Evolutionary conservation across 2,329 filamentous ascomycete species (phyloP).

Genomic region (Aspergillus texensis): DNA sequence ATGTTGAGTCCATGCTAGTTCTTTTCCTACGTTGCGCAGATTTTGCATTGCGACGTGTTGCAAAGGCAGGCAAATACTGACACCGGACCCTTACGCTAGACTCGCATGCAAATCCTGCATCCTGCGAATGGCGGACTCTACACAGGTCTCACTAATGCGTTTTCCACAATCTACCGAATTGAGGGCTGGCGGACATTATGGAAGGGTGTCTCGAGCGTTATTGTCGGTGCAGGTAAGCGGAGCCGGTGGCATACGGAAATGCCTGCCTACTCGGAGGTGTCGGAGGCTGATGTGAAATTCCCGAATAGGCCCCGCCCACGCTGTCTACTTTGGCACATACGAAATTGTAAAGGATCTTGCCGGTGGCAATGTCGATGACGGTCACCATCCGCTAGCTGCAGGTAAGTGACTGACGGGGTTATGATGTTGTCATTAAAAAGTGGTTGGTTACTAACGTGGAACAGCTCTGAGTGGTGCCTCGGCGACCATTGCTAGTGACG

Average conservation of each 20-base stretch:
- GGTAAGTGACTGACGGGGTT: slow-evolving; percentile 57
- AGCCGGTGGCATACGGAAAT: background rate
- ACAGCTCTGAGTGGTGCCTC: slow-evolving; percentile 88
- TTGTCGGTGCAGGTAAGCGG: slow-evolving; percentile 82
- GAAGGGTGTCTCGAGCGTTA: slow-evolving; percentile 95
- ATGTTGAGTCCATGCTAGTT: slow-evolving; percentile 27
- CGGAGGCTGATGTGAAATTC: slow-evolving; percentile 26
- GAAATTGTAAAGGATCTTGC: slow-evolving; percentile 95
- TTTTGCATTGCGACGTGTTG: background rate
- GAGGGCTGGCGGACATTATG: slow-evolving; percentile 92
- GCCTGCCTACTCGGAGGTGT: background rate
- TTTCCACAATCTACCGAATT: slow-evolving; percentile 84
- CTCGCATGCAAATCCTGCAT: slow-evolving; percentile 95
- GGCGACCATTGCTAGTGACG: slow-evolving; percentile 95
- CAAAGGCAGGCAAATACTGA: slow-evolving; percentile 6
- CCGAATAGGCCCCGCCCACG: slow-evolving; percentile 81
- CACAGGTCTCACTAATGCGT: slow-evolving; percentile 87
- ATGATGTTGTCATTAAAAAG: background rate
- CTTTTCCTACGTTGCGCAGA: background rate
- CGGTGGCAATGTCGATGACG: slow-evolving; percentile 80
- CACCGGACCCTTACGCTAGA: slow-evolving; percentile 57
- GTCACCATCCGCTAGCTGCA: slow-evolving; percentile 90
- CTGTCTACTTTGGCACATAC: slow-evolving; percentile 97
- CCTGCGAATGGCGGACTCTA: slow-evolving; percentile 80
- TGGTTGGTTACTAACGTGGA: slow-evolving; percentile 37